phyloP scores from a whole-genome alignment of 176 grass and related monocot genomes.

The Phyllostachys edulis region DNA sequence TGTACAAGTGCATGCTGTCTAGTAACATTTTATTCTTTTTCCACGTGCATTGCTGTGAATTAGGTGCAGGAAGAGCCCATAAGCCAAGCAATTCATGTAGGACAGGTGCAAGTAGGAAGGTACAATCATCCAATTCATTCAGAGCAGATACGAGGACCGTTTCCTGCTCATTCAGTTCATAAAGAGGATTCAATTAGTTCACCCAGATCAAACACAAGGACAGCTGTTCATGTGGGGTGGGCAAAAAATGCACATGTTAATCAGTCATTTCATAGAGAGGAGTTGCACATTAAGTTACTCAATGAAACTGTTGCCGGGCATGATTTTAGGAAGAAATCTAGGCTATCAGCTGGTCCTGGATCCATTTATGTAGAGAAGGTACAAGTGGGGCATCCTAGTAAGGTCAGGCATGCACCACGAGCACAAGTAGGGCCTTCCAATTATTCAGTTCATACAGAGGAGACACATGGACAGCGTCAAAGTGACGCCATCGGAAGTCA shows the following conservation, averaged over 20 bases:
- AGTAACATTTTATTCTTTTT: slow-evolving; percentile 6
- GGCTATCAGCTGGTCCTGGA: background rate
- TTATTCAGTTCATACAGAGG: slow-evolving; percentile 23
- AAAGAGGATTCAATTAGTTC: slow-evolving; percentile 20
- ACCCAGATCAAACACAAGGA: slow-evolving; percentile 22
- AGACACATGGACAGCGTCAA: slow-evolving; percentile 10
- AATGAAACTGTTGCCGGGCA: background rate
- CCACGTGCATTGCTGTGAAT: background rate
- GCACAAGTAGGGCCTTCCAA: background rate
- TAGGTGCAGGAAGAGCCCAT: slow-evolving; percentile 18
- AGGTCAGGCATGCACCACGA: background rate
- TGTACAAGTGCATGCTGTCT: background rate
- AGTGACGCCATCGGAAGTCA: background rate
- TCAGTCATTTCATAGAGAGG: slow-evolving; percentile 19
- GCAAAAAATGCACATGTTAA: slow-evolving; percentile 6
- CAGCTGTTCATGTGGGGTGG: background rate
- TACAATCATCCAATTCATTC: slow-evolving; percentile 14
- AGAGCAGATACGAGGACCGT: background rate
- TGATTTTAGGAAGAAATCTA: slow-evolving; percentile 28
- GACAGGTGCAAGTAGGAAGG: slow-evolving; percentile 26
- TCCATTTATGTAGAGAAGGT: slow-evolving; percentile 14
- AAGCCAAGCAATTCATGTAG: slow-evolving; percentile 2
- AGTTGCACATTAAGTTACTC: background rate
- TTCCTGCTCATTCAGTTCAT: slow-evolving; percentile 18
- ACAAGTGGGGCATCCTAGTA: background rate